Percentiles rank a stretch among this genome's conserved stretches.
Conservation (phyloP, 495 filamentous ascomycete genomes). For the Xylona heveae region DNA sequence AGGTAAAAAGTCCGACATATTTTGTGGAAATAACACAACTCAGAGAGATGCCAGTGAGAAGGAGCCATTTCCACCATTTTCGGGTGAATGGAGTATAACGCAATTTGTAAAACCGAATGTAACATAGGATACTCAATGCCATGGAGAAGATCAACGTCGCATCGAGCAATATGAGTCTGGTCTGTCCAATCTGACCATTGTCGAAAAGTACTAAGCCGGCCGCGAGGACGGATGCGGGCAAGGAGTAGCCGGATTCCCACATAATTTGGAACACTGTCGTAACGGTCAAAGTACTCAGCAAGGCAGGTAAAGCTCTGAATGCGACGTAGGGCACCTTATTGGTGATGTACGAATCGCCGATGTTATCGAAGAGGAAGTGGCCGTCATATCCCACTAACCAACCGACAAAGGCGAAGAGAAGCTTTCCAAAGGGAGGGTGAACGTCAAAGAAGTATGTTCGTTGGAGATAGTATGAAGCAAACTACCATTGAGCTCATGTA, state of each 20-base stretch:
- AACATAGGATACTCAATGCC: slow-evolving; percentile 80
- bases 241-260: slow-evolving; percentile 97
- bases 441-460: slow-evolving; percentile 99
- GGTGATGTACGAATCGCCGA: slow-evolving; percentile 91
- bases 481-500: slow-evolving; percentile 30
- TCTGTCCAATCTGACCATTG: slow-evolving; percentile 96
- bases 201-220: slow-evolving; percentile 82
- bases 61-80: slow-evolving; percentile 99
- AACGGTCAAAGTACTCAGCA: slow-evolving; percentile 80
- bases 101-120: slow-evolving; percentile 95
- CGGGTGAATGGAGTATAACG: slow-evolving; percentile 72
- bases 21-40: slow-evolving; percentile 98
- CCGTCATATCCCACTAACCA: slow-evolving; percentile 94
- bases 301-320: slow-evolving; percentile 81
- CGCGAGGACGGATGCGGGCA: slow-evolving; percentile 77
- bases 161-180: slow-evolving; percentile 84
- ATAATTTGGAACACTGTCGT: slow-evolving; percentile 92
- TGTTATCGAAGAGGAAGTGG: slow-evolving; percentile 96
- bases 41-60: slow-evolving; percentile 79
- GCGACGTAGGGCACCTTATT: slow-evolving; percentile 96
- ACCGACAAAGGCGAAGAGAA: slow-evolving; percentile 79
- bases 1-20: slow-evolving; percentile 92
- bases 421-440: slow-evolving; percentile 88
- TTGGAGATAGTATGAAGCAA: slow-evolving; percentile 91
- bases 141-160: slow-evolving; percentile 86